Conservation (phyloP, 495 filamentous ascomycete species). For the Rhypophila decipiens region DNA sequence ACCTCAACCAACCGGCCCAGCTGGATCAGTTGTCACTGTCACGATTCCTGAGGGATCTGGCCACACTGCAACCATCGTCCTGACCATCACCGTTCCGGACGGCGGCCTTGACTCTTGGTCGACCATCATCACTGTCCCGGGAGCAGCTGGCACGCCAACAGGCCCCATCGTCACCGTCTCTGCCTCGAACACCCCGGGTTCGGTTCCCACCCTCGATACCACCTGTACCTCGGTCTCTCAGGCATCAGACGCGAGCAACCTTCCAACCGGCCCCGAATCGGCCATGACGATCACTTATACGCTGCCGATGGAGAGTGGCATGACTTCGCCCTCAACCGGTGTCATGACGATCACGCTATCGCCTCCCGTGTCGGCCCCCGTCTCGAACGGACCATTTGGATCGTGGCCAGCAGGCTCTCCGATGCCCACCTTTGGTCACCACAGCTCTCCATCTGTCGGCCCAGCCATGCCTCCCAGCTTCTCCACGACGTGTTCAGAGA, state of each 20-base stretch:
- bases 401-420: too few relatives aligned
- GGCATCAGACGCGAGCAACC: neutral
- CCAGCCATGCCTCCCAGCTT: neutral
- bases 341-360: constrained; percentile 12
- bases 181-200: neutral
- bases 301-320: constrained; percentile 5
- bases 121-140: constrained; percentile 10
- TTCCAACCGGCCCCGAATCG: neutral
- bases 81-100: constrained; percentile 20
- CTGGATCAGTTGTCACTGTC: constrained; percentile 15
- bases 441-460: neutral
- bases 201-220: constrained; percentile 7
- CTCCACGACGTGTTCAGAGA: neutral
- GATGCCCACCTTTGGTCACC: too few relatives aligned
- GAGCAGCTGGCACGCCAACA: constrained; percentile 2
- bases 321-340: constrained; percentile 4
- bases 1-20: neutral
- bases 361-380: neutral
- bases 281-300: constrained; percentile 15
- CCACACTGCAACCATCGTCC: constrained; percentile 14
- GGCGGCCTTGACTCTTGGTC: constrained; percentile 10
- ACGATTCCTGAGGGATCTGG: constrained; percentile 18
- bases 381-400: too few relatives aligned
- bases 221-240: constrained; percentile 5
- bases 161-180: constrained; percentile 13